A percentile compares a stretch with the other conserved stretches of the same genome.
These are phyloP conservation scores for Articulospora tetracladia DNA, from an alignment of 495 filamentous ascomycete genomes.

Conservation along the genomic window DNA sequence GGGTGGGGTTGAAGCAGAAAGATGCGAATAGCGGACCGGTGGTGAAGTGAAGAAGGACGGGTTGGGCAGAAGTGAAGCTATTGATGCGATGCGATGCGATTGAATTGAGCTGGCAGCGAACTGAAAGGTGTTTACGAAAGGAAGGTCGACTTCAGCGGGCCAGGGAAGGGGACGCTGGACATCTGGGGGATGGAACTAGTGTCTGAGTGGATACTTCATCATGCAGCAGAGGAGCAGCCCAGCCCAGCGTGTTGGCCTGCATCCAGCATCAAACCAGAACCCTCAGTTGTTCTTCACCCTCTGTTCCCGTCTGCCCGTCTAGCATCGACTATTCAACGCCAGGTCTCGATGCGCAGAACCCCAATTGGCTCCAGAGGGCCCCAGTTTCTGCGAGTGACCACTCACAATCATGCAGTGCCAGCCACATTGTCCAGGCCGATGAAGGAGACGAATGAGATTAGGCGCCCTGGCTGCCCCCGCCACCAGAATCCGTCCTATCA, in stretches of 20 bases:
- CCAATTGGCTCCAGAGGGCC: neutral
- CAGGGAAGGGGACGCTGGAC: neutral
- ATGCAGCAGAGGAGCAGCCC: neutral
- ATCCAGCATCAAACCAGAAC: neutral
- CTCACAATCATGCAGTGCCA: neutral
- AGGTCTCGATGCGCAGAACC: neutral
- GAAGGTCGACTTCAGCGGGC: too few relatives aligned
- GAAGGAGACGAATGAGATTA: conserved; percentile 18
- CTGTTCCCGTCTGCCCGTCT: neutral
- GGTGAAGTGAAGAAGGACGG: neutral
- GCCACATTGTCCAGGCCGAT: neutral
- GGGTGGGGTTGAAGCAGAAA: neutral
- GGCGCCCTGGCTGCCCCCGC: conserved; percentile 16
- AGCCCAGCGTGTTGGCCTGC: neutral
- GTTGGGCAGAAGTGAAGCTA: conserved; percentile 4
- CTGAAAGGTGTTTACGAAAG: neutral
- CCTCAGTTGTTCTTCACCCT: neutral
- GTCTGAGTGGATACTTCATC: neutral
- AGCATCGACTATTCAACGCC: neutral
- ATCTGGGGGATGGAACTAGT: neutral
- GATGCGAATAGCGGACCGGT: neutral
- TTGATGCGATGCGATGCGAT: conserved; percentile 1
- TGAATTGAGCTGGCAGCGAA: neutral
- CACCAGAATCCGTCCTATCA: conserved; percentile 17
- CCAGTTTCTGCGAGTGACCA: neutral